Percentiles rank a stretch among this genome's conserved stretches.
Evolutionary conservation across 306 rosid genomes (phyloP).

Genomic region (Acacia melanoxylon): DNA sequence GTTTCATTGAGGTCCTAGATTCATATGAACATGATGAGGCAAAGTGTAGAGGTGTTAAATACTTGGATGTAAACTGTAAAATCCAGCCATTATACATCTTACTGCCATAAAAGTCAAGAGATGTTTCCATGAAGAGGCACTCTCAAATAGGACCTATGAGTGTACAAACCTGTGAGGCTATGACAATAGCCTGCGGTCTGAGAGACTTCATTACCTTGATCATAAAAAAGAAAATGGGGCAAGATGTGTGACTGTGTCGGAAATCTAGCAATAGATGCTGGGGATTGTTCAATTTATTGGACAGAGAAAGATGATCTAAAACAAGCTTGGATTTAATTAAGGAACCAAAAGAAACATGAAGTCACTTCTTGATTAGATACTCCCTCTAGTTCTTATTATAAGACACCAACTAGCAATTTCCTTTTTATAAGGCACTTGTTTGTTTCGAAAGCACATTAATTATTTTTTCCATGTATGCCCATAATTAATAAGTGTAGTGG

Average conservation of each 20-base stretch:
- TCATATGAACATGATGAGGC: neutral
- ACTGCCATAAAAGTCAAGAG: neutral
- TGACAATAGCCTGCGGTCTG: neutral
- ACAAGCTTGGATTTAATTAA: neutral
- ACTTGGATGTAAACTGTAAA: neutral
- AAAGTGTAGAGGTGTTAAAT: neutral
- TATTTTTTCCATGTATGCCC: too few relatives aligned
- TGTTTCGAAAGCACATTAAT: too few relatives aligned
- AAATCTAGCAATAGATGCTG: constrained; percentile 1
- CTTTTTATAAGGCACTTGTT: too few relatives aligned
- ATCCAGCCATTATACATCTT: neutral
- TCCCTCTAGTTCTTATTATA: too few relatives aligned
- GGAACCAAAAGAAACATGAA: neutral
- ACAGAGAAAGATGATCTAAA: constrained; percentile 17
- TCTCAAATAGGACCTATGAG: neutral
- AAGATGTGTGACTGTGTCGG: neutral
- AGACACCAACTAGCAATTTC: too few relatives aligned
- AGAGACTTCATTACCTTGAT: constrained; percentile 14
- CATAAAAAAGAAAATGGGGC: neutral
- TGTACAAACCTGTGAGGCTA: neutral
- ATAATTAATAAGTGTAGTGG: too few relatives aligned
- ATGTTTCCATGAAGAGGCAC: neutral
- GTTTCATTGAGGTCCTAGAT: neutral
- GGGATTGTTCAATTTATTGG: neutral
- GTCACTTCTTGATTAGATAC: constrained; percentile 2